A percentile compares a stretch with the other conserved stretches of the same genome.
These are phyloP conservation scores for Vitis amurensis DNA, from an alignment of 164 flowering plant genomes.

Conservation along the genomic window DNA sequence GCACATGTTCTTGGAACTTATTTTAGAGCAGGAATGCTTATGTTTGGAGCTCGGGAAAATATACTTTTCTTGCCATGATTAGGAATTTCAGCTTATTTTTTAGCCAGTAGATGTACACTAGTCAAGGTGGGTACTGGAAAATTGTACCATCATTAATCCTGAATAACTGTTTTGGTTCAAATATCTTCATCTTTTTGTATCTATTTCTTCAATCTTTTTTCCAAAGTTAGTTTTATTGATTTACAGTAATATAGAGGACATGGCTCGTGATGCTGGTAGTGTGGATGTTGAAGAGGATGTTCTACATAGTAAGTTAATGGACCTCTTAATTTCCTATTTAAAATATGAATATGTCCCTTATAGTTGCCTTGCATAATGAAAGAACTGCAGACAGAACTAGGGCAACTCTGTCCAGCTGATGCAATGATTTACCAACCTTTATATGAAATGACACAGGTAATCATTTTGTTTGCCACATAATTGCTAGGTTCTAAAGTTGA, in stretches of 20 bases:
- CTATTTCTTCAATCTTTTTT: slow-evolving; percentile 2
- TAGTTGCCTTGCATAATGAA: slow-evolving; percentile 21
- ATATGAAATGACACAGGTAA: slow-evolving; percentile 77
- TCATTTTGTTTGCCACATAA: neutral
- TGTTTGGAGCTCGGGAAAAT: too few relatives aligned
- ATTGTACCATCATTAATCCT: too few relatives aligned
- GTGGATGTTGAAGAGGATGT: slow-evolving; percentile 79
- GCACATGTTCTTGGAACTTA: too few relatives aligned
- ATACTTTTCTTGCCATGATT: too few relatives aligned
- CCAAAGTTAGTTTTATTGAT: slow-evolving; percentile 6
- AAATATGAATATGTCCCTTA: slow-evolving; percentile 12
- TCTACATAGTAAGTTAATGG: slow-evolving; percentile 57
- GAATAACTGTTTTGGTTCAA: too few relatives aligned
- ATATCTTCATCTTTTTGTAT: neutral
- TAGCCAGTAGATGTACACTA: too few relatives aligned
- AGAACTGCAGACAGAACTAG: slow-evolving; percentile 80
- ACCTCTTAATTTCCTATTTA: slow-evolving; percentile 4
- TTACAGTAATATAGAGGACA: slow-evolving; percentile 92
- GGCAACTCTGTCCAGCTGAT: slow-evolving; percentile 54
- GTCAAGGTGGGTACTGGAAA: too few relatives aligned
- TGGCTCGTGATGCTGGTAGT: slow-evolving; percentile 92
- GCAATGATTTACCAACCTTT: slow-evolving; percentile 63
- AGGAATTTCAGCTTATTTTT: too few relatives aligned
- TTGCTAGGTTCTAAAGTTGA: neutral
- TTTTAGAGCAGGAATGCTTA: too few relatives aligned